Evolutionary conservation across 345 rosid genomes (phyloP).

Genomic region (Citrus unshiu): DNA sequence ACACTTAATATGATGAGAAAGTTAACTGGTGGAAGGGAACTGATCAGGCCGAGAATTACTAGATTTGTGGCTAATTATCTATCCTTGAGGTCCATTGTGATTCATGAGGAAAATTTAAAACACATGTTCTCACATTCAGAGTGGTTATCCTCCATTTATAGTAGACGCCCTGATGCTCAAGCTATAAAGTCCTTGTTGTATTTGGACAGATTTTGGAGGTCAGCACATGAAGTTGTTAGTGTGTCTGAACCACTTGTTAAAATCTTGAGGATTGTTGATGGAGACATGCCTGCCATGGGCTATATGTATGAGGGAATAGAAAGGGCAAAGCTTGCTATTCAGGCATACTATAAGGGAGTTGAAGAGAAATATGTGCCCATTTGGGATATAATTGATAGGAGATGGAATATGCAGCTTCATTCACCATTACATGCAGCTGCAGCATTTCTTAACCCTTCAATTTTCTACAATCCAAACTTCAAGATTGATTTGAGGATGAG

Average conservation of each 20-base stretch:
- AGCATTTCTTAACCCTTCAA: constrained; percentile 60
- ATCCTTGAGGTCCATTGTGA: constrained; percentile 37
- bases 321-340: constrained; percentile 37
- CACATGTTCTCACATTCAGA: constrained; percentile 37
- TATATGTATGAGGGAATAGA: constrained; percentile 50
- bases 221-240: constrained; percentile 40
- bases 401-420: constrained; percentile 44
- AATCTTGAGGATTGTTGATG: constrained; percentile 41
- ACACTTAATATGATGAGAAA: constrained; percentile 39
- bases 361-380: constrained; percentile 37
- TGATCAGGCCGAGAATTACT: constrained; percentile 38
- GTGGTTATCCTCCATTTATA: constrained; percentile 36
- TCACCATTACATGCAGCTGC: constrained; percentile 45
- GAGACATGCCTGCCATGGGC: constrained; percentile 43
- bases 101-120: constrained; percentile 42
- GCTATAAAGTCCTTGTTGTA: constrained; percentile 35
- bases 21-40: constrained; percentile 37
- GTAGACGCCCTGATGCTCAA: constrained; percentile 49
- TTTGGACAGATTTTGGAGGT: constrained; percentile 43
- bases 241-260: constrained; percentile 43
- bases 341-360: constrained; percentile 41
- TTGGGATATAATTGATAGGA: constrained; percentile 43
- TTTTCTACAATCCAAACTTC: constrained; percentile 49
- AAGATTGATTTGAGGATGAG: constrained; percentile 49
- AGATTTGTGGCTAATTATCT: constrained; percentile 36